Evolutionary conservation across 192 early-diverging fungal genomes (phyloP).

Genomic region (Linnemannia hyalina): DNA sequence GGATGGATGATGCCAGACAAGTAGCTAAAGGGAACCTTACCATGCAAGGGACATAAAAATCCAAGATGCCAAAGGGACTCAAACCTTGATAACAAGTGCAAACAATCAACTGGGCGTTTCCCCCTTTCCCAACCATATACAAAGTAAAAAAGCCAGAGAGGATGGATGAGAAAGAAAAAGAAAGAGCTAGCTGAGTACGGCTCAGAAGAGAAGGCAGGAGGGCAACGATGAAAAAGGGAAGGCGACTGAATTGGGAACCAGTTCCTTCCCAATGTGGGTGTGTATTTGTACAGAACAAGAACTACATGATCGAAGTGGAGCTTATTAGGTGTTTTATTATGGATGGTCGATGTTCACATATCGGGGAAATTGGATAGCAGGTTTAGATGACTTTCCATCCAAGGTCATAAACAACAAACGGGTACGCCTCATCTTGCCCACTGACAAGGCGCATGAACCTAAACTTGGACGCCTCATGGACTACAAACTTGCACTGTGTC

Average conservation of each 20-base stretch:
- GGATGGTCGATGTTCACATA: too few relatives aligned
- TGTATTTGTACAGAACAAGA: neutral
- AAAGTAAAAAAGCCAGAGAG: neutral
- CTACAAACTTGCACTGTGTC: slow-evolving; percentile 48
- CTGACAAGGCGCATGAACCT: slow-evolving; percentile 54
- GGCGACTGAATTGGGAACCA: neutral
- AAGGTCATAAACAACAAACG: slow-evolving; percentile 51
- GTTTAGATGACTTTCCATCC: slow-evolving; percentile 51
- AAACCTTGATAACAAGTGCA: neutral
- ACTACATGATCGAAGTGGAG: neutral
- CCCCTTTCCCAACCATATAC: too few relatives aligned
- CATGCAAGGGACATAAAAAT: neutral
- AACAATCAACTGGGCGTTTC: neutral
- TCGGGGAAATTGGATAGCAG: neutral
- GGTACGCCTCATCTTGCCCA: slow-evolving; percentile 39
- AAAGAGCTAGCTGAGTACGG: neutral
- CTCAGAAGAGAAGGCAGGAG: neutral
- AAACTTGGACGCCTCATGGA: slow-evolving; percentile 34
- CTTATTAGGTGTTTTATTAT: neutral
- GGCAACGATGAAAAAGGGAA: neutral
- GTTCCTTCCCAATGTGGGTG: neutral
- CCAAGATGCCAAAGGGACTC: slow-evolving; percentile 2
- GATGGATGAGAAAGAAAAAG: neutral
- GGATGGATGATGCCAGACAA: neutral
- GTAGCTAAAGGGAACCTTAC: neutral